Evolutionary conservation across 164 flowering plant genomes (phyloP), one percentile per base, ranked within the genome.

Genomic region (Akebia trifoliata): DNA sequence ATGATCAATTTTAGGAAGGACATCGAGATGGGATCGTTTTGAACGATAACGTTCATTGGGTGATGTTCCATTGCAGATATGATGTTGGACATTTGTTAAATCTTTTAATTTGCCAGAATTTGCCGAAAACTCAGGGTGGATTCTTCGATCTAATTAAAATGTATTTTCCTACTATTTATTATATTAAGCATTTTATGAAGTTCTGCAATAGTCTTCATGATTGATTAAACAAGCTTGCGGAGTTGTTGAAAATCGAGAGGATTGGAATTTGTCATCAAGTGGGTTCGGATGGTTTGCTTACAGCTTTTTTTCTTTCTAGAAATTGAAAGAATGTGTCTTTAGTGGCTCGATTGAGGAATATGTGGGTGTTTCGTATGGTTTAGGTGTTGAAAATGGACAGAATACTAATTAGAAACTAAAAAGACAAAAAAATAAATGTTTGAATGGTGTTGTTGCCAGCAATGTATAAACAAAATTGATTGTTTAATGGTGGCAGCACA

Each of bases 171-270:
- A 54, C 65, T 58, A 52, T 78, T 10, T 78, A 76, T 58, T 83
- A 81, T 51, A 71, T 81, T 63, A 78, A 81, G 74, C 79, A 81
- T 56, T 56, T 81, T 73, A 80, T 80, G 82, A 80, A 70, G 80
- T 78, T 76, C 51, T 81, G 80, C 57, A 80, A 78, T 49, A 76
- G 76, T 44, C 76, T 81, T 4, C 81, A 76, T 59, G 83, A 83
- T 44, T 83, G 86, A 18, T 52, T 81, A 58, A 81, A 73, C 71
- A 76, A 72, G 78, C 76, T 81, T 32, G 86, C 86, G 0, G 80
- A 78, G 69, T n/a, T n/a, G n/a, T n/a, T n/a, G n/a, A n/a, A n/a
- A n/a, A n/a, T n/a, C n/a, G n/a, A n/a, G n/a, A n/a, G n/a, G n/a
- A n/a, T n/a, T n/a, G n/a, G n/a, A n/a, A n/a, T n/a, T n/a, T n/a